phyloP scores from a whole-genome alignment of 345 rosid species.

The Punica granatum region DNA sequence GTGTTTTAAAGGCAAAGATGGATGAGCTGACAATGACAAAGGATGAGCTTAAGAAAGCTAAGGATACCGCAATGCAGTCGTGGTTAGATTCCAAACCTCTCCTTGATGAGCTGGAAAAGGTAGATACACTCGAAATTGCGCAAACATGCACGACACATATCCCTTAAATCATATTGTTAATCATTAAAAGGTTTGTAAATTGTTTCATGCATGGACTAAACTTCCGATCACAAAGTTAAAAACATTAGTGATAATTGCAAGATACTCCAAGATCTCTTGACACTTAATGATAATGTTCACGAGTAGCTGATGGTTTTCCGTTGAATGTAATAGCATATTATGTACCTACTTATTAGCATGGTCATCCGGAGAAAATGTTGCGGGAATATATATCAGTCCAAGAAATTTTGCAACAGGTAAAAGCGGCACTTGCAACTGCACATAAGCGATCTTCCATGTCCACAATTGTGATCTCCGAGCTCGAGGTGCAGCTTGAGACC shows the following conservation, averaged over 20 bases:
- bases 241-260: no score
- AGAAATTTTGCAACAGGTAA: neutral
- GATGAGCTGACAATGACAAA: slow-evolving; percentile 24
- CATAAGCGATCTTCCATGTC: slow-evolving; percentile 30
- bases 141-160: neutral
- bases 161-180: no score
- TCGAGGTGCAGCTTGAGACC: slow-evolving; percentile 26
- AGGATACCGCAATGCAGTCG: slow-evolving; percentile 33
- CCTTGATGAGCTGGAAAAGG: slow-evolving; percentile 45
- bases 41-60: slow-evolving; percentile 34
- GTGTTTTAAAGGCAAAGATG: slow-evolving; percentile 16
- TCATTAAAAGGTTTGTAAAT: no score
- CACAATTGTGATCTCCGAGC: slow-evolving; percentile 21
- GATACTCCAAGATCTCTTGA: no score
- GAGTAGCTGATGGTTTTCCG: neutral
- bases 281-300: neutral
- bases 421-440: slow-evolving; percentile 21
- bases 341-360: neutral
- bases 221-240: no score
- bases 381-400: neutral
- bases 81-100: slow-evolving; percentile 55
- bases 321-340: neutral
- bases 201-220: no score
- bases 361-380: neutral
- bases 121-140: slow-evolving; percentile 10